Evolutionary conservation across 139 green algal genomes (phyloP).

Genomic region (Dunaliella primolecta): DNA sequence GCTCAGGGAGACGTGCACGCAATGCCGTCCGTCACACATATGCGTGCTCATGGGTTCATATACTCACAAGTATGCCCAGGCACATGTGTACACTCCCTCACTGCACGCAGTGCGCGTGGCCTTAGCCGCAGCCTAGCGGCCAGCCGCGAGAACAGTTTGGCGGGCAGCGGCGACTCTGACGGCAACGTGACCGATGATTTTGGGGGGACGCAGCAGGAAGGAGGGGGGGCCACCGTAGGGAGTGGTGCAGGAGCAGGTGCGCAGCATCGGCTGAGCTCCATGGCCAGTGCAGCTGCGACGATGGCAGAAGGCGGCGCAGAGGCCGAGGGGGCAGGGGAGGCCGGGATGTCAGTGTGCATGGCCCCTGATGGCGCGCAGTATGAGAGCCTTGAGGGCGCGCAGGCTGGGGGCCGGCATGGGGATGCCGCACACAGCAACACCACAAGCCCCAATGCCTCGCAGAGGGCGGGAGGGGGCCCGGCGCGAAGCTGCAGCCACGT

Average conservation of each 20-base stretch:
- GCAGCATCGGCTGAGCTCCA: neutral
- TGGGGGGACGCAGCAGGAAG: neutral
- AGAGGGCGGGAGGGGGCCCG: too few relatives aligned
- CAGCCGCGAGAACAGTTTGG: neutral
- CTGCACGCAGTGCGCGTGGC: neutral
- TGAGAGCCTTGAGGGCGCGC: too few relatives aligned
- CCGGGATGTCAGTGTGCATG: neutral
- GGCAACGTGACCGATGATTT: neutral
- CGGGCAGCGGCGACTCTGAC: neutral
- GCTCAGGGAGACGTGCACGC: too few relatives aligned
- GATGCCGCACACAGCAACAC: too few relatives aligned
- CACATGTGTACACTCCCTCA: neutral
- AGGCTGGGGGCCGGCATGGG: too few relatives aligned
- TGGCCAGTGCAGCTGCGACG: neutral
- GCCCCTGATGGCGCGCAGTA: neutral
- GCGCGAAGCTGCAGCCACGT: too few relatives aligned
- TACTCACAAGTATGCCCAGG: neutral
- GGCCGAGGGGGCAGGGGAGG: too few relatives aligned
- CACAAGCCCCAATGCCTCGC: too few relatives aligned
- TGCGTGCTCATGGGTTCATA: neutral
- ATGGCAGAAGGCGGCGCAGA: neutral
- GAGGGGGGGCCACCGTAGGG: too few relatives aligned
- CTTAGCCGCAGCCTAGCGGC: neutral
- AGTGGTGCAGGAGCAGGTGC: too few relatives aligned
- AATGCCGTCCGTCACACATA: too few relatives aligned